Percentiles rank a stretch among this genome's conserved stretches.
phyloP scores from a whole-genome alignment of 805 yeast genomes.

The Suhomyces sp. region DNA sequence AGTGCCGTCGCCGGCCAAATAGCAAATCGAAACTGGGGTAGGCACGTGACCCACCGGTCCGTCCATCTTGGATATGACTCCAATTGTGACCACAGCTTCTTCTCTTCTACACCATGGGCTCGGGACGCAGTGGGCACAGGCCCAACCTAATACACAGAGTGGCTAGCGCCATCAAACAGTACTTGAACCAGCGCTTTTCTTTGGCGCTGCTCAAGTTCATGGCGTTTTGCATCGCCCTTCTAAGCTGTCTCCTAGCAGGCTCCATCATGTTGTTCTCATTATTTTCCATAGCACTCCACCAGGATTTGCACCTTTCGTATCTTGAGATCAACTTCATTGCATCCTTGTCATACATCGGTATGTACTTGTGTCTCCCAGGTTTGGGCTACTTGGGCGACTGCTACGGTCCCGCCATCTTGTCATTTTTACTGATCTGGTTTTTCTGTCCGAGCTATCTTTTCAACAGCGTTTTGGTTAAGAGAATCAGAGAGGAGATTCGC shows the following conservation, averaged over 20 bases:
- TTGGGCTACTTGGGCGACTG: slow-evolving; percentile 80
- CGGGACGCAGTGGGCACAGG: neutral
- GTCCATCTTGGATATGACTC: neutral
- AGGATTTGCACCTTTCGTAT: slow-evolving; percentile 58
- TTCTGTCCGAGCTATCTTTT: slow-evolving; percentile 68
- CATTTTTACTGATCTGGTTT: slow-evolving; percentile 55
- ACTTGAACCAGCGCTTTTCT: slow-evolving; percentile 43
- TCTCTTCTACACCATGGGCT: slow-evolving; percentile 12
- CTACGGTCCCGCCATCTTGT: slow-evolving; percentile 76
- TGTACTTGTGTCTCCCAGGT: slow-evolving; percentile 79
- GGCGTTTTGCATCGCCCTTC: slow-evolving; percentile 57
- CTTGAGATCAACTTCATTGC: slow-evolving; percentile 68
- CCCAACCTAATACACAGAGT: slow-evolving; percentile 14
- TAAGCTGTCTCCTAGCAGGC: slow-evolving; percentile 74
- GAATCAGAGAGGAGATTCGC: neutral
- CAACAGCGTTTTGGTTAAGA: slow-evolving; percentile 23
- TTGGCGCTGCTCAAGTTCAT: slow-evolving; percentile 39
- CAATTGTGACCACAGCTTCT: neutral
- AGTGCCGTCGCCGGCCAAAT: no score
- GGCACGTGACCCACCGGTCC: neutral
- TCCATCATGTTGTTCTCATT: slow-evolving; percentile 80
- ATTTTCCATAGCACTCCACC: slow-evolving; percentile 67
- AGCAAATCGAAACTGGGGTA: neutral
- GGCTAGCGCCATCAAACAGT: slow-evolving; percentile 44
- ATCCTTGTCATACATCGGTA: slow-evolving; percentile 70